Percentiles rank a stretch among this genome's conserved stretches.
These are phyloP conservation scores for Arthrinium puccinioides DNA, from an alignment of 2,329 filamentous ascomycete species.

Conservation along the genomic window DNA sequence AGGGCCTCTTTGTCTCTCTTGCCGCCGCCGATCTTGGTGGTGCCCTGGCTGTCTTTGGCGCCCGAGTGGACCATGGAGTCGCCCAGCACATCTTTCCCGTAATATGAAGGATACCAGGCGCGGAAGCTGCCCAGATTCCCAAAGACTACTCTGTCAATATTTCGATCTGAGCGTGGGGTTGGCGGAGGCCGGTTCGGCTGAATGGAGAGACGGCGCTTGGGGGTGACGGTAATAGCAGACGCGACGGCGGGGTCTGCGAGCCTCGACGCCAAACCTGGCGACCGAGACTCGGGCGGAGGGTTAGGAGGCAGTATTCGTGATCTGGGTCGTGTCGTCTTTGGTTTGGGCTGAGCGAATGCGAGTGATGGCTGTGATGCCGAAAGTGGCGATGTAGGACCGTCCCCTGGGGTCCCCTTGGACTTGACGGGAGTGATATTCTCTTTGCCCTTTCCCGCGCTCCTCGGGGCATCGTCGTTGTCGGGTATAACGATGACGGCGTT, in stretches of 20 bases:
- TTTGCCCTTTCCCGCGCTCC: background rate
- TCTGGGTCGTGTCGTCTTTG: background rate
- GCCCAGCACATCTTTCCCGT: constrained; percentile 63
- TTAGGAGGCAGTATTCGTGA: background rate
- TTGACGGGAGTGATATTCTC: background rate
- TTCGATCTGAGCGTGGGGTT: constrained; percentile 52
- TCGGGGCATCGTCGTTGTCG: background rate
- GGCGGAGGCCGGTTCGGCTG: constrained; percentile 14
- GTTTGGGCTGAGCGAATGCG: background rate
- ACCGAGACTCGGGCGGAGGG: background rate
- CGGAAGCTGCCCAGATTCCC: constrained; percentile 78
- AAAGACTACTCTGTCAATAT: constrained; percentile 80
- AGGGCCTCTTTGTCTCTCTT: constrained; percentile 30
- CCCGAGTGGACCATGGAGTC: constrained; percentile 29
- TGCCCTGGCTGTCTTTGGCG: constrained; percentile 11
- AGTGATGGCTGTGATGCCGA: background rate
- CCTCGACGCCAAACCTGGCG: too few relatives aligned
- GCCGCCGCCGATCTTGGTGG: constrained; percentile 21
- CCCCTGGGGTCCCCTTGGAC: background rate
- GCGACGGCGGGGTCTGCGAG: background rate
- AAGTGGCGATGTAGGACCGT: background rate
- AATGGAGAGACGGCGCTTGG: constrained; percentile 5
- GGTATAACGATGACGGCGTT: background rate
- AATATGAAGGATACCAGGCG: constrained; percentile 91
- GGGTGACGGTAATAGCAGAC: constrained; percentile 2